Evolutionary conservation across 805 yeast species (phyloP).

Genomic region (Blastobotrys parvus): DNA sequence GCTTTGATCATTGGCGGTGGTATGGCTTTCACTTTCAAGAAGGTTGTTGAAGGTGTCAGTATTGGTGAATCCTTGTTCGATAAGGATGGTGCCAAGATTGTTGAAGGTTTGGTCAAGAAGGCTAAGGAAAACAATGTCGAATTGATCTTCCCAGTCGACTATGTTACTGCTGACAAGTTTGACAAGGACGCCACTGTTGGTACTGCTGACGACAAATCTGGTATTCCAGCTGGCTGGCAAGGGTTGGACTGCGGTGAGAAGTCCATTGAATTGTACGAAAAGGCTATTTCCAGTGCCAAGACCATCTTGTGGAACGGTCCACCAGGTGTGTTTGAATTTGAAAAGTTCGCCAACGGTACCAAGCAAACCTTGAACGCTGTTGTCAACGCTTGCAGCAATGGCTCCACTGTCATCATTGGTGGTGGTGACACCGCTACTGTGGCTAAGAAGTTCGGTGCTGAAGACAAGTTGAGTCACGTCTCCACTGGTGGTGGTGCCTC

Average conservation of each 20-base stretch:
- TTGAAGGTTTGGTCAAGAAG: constrained; percentile 84
- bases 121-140: constrained; percentile 95
- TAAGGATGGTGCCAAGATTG: constrained; percentile 91
- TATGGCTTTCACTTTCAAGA: constrained; percentile 99
- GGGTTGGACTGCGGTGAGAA: constrained; percentile 96
- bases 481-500: constrained; percentile 99
- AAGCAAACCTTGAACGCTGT: constrained; percentile 81
- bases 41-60: constrained; percentile 72
- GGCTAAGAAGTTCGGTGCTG: constrained; percentile 96
- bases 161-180: constrained; percentile 91
- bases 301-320: constrained; percentile 99
- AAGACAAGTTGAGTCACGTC: constrained; percentile 93
- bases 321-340: constrained; percentile 99
- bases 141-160: constrained; percentile 90
- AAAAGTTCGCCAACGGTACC: constrained; percentile 85
- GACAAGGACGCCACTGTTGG: constrained; percentile 83
- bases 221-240: constrained; percentile 92
- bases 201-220: constrained; percentile 77
- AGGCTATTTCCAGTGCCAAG: constrained; percentile 84
- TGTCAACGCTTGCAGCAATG: constrained; percentile 76
- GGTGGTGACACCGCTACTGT: constrained; percentile 99
- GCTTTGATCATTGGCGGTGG: constrained; percentile 97
- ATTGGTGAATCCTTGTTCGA: constrained; percentile 93
- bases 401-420: constrained; percentile 94
- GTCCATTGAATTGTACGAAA: constrained; percentile 69